These are phyloP conservation scores for Lactarius evosmus DNA, from an alignment of 768 basidiomycete genomes.

Conservation along the genomic window DNA sequence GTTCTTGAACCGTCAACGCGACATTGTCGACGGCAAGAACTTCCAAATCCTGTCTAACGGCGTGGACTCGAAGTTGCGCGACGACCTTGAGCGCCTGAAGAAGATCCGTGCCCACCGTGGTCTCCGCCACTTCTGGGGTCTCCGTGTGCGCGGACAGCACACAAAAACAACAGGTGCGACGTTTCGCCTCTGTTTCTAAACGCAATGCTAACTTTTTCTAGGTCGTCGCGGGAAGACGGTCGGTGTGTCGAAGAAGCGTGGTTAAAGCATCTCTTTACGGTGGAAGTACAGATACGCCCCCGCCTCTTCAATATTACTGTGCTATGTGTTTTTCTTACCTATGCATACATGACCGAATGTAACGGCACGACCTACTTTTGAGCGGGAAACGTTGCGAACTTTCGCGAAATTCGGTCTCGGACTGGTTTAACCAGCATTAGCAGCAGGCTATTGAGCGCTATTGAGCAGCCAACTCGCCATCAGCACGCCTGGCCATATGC, in stretches of 20 bases:
- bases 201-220: conserved; percentile 33
- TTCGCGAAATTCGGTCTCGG: background rate
- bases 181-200: background rate
- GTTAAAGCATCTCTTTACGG: conserved; percentile 37
- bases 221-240: conserved; percentile 95
- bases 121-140: conserved; percentile 88
- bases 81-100: conserved; percentile 97
- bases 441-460: no score
- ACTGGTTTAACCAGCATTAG: background rate
- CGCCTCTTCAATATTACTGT: background rate
- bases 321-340: conserved; percentile 2
- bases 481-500: conserved; percentile 29
- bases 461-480: no score
- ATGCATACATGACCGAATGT: conserved; percentile 3
- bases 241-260: conserved; percentile 91
- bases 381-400: background rate
- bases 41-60: conserved; percentile 93
- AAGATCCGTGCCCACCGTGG: conserved; percentile 98
- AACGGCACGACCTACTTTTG: background rate
- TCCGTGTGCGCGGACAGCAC: conserved; percentile 97
- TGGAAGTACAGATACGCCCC: conserved; percentile 5
- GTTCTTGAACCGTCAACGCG: conserved; percentile 99
- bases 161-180: conserved; percentile 93
- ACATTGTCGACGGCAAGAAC: conserved; percentile 96
- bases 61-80: conserved; percentile 97